Evolutionary conservation across 148 eudicot species (phyloP).

Genomic region (Nyssa sinensis): DNA sequence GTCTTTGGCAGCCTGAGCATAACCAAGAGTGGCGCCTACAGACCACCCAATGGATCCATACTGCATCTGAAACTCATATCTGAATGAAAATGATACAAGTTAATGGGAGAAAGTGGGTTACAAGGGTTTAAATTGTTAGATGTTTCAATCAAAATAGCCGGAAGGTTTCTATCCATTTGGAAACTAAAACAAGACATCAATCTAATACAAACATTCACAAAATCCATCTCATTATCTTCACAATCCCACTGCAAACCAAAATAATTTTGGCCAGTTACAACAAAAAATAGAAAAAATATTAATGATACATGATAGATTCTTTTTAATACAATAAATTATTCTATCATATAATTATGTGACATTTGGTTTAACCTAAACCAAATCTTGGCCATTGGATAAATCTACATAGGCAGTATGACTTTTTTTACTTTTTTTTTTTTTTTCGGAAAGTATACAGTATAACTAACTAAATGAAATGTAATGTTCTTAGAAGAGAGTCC

Average conservation of each 20-base stretch:
- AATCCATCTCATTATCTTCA: too few species aligned
- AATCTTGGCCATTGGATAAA: too few species aligned
- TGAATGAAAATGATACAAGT: slow-evolving; percentile 16
- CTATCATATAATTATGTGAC: background rate
- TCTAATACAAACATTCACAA: background rate
- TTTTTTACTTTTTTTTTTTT: too few species aligned
- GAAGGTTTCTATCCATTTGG: too few species aligned
- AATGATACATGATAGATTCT: too few species aligned
- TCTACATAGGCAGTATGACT: too few species aligned
- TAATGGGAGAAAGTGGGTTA: background rate
- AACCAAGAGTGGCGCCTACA: slow-evolving; percentile 80
- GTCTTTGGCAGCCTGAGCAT: slow-evolving; percentile 77
- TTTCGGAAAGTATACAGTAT: background rate
- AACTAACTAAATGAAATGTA: background rate
- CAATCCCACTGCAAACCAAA: too few species aligned
- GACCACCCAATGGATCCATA: slow-evolving; percentile 89
- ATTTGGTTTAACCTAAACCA: background rate
- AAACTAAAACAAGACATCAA: background rate
- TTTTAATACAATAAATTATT: too few species aligned
- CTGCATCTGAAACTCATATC: slow-evolving; percentile 85
- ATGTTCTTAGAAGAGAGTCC: background rate
- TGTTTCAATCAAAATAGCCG: background rate
- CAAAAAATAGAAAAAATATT: background rate
- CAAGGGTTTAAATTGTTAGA: background rate
- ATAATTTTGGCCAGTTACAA: background rate